Conservation (phyloP, 768 basidiomycete species). For the Phanerochaete carnosa region DNA sequence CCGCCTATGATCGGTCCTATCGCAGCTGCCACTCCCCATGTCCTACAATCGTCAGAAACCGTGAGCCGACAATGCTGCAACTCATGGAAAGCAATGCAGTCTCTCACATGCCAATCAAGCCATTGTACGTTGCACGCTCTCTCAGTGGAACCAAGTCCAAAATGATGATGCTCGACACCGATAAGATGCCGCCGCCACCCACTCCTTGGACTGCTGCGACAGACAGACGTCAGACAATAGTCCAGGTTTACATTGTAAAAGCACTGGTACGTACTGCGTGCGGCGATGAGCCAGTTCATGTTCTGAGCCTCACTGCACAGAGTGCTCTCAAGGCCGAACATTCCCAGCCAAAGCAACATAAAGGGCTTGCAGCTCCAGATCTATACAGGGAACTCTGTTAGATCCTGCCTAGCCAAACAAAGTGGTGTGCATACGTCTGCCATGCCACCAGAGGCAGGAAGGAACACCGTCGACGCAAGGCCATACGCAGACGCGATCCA, state of each 20-base stretch:
- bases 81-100: neutral
- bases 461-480: slow-evolving; percentile 29
- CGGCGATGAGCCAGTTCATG: slow-evolving; percentile 39
- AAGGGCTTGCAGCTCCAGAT: slow-evolving; percentile 32
- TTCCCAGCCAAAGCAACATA: slow-evolving; percentile 22
- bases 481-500: slow-evolving; percentile 30
- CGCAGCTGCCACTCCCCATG: slow-evolving; percentile 1
- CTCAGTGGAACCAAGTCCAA: slow-evolving; percentile 22
- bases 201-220: slow-evolving; percentile 18
- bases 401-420: neutral
- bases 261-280: slow-evolving; percentile 18
- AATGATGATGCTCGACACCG: slow-evolving; percentile 18
- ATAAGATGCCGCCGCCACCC: slow-evolving; percentile 19
- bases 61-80: neutral
- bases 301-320: slow-evolving; percentile 34
- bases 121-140: slow-evolving; percentile 15
- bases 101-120: slow-evolving; percentile 12
- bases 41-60: neutral
- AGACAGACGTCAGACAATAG: neutral
- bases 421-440: slow-evolving; percentile 11
- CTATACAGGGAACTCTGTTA: slow-evolving; percentile 3
- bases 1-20: slow-evolving; percentile 10
- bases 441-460: slow-evolving; percentile 29
- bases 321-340: slow-evolving; percentile 36
- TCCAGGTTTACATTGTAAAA: neutral